These are phyloP conservation scores for Auricularia cornea DNA, from an alignment of 768 basidiomycete species.

Conservation along the genomic window DNA sequence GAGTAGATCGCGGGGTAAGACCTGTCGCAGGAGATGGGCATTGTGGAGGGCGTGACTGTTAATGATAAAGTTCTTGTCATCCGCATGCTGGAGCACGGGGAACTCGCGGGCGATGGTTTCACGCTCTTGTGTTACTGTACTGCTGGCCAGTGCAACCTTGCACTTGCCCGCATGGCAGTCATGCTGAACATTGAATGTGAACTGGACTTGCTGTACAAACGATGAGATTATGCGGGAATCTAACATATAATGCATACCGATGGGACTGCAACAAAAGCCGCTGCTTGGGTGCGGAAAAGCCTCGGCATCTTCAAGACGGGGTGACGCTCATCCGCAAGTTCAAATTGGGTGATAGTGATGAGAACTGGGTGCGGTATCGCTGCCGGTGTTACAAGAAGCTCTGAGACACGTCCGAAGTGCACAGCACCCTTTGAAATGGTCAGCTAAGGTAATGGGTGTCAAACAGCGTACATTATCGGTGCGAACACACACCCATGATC, in stretches of 20 bases:
- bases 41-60: conserved; percentile 27
- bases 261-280: background rate
- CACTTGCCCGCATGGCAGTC: conserved; percentile 15
- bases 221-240: background rate
- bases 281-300: background rate
- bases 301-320: no score
- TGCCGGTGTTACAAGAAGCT: no score
- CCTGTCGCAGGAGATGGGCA: conserved; percentile 18
- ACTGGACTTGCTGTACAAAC: conserved; percentile 10
- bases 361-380: no score
- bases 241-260: background rate
- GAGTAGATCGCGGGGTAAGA: conserved; percentile 15
- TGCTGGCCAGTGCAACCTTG: conserved; percentile 1
- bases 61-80: conserved; percentile 14
- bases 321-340: no score
- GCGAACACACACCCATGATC: no score
- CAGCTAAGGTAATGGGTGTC: no score
- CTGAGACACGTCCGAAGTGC: no score
- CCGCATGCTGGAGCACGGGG: conserved; percentile 13
- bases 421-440: no score
- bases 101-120: conserved; percentile 9
- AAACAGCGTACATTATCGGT: no score
- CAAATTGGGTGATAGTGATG: no score
- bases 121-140: conserved; percentile 14
- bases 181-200: conserved; percentile 19